Evolutionary conservation across 108 stramenopile species (phyloP), one percentile per base, ranked within the genome.

Genomic region (Craspedostauros australis): DNA sequence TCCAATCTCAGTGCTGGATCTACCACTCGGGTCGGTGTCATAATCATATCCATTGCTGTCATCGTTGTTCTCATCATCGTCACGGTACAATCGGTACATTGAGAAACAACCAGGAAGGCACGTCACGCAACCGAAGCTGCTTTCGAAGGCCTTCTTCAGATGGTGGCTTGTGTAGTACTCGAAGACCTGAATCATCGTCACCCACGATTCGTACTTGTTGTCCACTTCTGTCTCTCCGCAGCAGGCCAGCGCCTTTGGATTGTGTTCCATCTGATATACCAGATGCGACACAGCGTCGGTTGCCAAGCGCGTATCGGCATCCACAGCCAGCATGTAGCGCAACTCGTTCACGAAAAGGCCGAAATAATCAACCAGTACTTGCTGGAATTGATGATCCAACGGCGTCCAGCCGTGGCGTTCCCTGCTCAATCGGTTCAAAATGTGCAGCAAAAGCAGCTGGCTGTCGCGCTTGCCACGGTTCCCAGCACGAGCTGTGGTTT

Each of bases 141-240:
- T 66, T 43, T 77, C 76, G 46, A 77, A 77, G 0, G 56, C 66
- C 68, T 77, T 77, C 64, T 73, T 73, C 53, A 72, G 67, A 58
- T 73, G 68, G 68, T 77, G 76, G 53, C 69, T 77, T 22, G 62
- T 66, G 49, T 61, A 77, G 51, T 77, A 72, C 52, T 77, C 76
- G 41, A 69, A 77, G 29, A 77, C 76, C 37, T 77, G 76, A 25
- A 77, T 58, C 72, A 77, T 77, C 0, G 76, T 77, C 46, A 77
- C 72, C 70, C 72, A 72, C 11, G 43, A 53, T 50, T 72, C 58
- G 45, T 53, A 47, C 52, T 73, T 77, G 68, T 77, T 77, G 47
- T 77, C 76, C n/a, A 77, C 76, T 55, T 76, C 63, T 12, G 76
- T 77, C 43, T 77, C 76, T 33, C 76, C 76, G 32, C 76, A 77